Evolutionary conservation across 2,329 filamentous ascomycete genomes (phyloP), one percentile per base, ranked within the genome.

Genomic region (Aspergillus fumigatus): DNA sequence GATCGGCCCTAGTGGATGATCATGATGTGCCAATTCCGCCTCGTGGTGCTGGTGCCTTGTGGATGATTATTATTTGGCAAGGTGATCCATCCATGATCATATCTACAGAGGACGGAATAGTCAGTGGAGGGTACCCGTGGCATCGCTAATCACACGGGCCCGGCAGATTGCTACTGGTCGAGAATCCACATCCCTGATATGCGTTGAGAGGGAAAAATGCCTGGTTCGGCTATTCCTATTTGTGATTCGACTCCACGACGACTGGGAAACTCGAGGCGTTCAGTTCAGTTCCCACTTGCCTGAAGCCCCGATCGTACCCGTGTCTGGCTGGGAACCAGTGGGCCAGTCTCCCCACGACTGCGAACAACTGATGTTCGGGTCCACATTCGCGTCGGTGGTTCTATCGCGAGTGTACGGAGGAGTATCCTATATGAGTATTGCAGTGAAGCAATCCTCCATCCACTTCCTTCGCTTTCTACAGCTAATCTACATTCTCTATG

Each of bases 1-100:
- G 55, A 55, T 60, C 55, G 55, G 55, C 58, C 55, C 51, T 58
- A 60, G 58, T 60, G 58, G 55, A 55, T 60, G 58, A 60, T 58
- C 58, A 58, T 53, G 48, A 25, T 50, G 43, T 59, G 40, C 40
- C 48, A 47, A 47, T 49, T 50, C 4, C 26, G 45, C 49, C 49
- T 43, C 25, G 48, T 53, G 49, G 23, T 17, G 14, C 14, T 43
- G 19, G 43, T 51, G 32, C 35, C 27, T 38, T 38, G 45, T 50
- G 45, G 27, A 52, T 29, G 27, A 29, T 29, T 29, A 29, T 10
- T 52, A 45, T 45, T 21, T 45, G 41, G 19, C 41, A 45, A 25
- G 19, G 4, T 21, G 9, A 23, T 45, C 43, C 21, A 23, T 45
- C 43, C 21, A 23, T 11, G 21, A 47, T 4, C 0, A 23, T 26